A percentile compares a stretch with the other conserved stretches of the same genome.
phyloP scores from a whole-genome alignment of 192 early-diverging fungal genomes.

The Backusella liffmaniae region DNA sequence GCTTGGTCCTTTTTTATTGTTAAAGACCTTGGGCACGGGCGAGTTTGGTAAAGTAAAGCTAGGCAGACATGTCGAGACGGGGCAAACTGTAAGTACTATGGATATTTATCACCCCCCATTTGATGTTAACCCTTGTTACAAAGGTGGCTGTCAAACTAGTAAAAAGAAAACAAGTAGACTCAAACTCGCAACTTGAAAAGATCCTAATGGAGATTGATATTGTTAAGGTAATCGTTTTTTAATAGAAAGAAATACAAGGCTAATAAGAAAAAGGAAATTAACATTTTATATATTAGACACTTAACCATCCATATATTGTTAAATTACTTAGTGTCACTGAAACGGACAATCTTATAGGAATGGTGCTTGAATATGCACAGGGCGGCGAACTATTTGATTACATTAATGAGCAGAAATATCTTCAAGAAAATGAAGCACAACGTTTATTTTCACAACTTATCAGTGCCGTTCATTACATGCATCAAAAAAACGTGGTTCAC shows the following conservation, averaged over 20 bases:
- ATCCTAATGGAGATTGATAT: slow-evolving; percentile 93
- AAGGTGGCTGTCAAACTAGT: slow-evolving; percentile 94
- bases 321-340: slow-evolving; percentile 80
- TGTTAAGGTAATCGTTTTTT: slow-evolving; percentile 67
- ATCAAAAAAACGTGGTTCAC: slow-evolving; percentile 90
- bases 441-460: slow-evolving; percentile 91
- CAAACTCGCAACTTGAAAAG: slow-evolving; percentile 74
- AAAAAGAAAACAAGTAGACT: slow-evolving; percentile 84
- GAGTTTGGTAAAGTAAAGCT: slow-evolving; percentile 92
- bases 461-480: slow-evolving; percentile 87
- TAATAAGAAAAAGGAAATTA: background rate
- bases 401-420: slow-evolving; percentile 86
- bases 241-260: background rate
- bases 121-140: background rate
- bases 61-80: slow-evolving; percentile 61
- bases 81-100: slow-evolving; percentile 16
- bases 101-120: no score
- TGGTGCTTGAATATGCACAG: slow-evolving; percentile 79
- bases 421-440: slow-evolving; percentile 86
- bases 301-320: slow-evolving; percentile 76
- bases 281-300: slow-evolving; percentile 54
- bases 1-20: slow-evolving; percentile 75
- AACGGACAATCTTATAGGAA: slow-evolving; percentile 79
- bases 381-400: slow-evolving; percentile 96
- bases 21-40: slow-evolving; percentile 86